phyloP scores from a whole-genome alignment of 1,284 basidiomycete species.

The Pyrrhoderma lamaoense region DNA sequence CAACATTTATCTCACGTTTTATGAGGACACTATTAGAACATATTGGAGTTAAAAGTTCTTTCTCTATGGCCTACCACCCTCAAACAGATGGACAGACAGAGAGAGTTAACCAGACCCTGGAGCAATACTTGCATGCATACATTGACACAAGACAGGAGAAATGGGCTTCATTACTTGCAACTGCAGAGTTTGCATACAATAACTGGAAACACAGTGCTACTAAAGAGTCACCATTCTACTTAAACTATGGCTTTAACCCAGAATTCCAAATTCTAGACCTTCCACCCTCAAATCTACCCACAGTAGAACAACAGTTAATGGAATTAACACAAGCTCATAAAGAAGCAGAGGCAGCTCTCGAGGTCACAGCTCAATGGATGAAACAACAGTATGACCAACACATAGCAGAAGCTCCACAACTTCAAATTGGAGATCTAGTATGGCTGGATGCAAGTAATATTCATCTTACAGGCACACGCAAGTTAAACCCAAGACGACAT shows the following conservation, averaged over 20 bases:
- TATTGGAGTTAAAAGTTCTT: background rate
- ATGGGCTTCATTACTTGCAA: no score
- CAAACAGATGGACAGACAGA: no score
- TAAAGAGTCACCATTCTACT: conserved; percentile 24
- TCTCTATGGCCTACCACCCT: conserved; percentile 18
- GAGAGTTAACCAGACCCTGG: no score
- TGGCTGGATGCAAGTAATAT: conserved; percentile 24
- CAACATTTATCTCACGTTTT: conserved; percentile 29
- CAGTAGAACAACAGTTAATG: background rate
- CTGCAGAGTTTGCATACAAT: conserved; percentile 24
- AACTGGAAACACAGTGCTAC: conserved; percentile 22
- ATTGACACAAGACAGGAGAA: no score
- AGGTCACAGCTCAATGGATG: background rate
- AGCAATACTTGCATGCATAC: no score
- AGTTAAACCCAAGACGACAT: conserved; percentile 20
- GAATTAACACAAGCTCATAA: background rate
- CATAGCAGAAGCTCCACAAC: conserved; percentile 3
- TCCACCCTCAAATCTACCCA: background rate
- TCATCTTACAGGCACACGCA: conserved; percentile 17
- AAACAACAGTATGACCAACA: background rate
- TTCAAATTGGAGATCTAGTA: conserved; percentile 21
- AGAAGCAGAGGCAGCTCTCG: no score
- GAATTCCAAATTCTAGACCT: background rate
- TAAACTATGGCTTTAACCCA: conserved; percentile 10
- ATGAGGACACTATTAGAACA: conserved; percentile 12